Evolutionary conservation across 345 rosid species (phyloP), one percentile per base, ranked within the genome.

Genomic region (Mercurialis annua): DNA sequence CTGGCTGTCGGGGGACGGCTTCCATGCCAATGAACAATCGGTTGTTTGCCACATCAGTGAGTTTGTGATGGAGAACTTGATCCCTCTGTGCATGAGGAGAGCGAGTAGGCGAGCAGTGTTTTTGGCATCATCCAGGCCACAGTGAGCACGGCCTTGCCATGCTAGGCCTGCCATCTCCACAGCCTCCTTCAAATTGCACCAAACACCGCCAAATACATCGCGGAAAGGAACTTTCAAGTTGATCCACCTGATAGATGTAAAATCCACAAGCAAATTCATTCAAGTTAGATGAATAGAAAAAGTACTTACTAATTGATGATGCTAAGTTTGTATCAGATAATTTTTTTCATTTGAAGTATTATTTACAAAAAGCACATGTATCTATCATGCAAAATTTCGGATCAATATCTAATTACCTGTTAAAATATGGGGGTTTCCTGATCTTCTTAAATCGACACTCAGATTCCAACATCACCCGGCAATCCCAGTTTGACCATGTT

Each of bases 401-500:
- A 43, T 43, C 49, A 27, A 47, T 36, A 67, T 34, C 21, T 60
- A 26, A 26, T 75, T 42, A 78, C 84, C 73, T 55, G 68, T 81
- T 81, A 61, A 81, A 81, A 54, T 81, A 81, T 23, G 78, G 73
- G n/a, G 84, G 84, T 60, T 78, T 78, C 42, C 72, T 65, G 59
- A 81, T 81, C 44, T 81, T 81, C 74, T 81, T 81, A 55, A 65
- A 75, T 36, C 81, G 80, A 65, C 84, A 78, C 68, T 78, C 84
- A 1, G 84, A 78, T 67, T 81, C 84, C 82, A 81, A 51, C 84
- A 81, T 78, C 67, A 81, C 82, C 24, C 72, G 77, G 60, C 84
- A 81, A 70, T 81, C 84, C 82, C 84, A 81, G 55, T 78, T 78
- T 2, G 84, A 75, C 84, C 84, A 81, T 43, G 84, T 78, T 23